Evolutionary conservation across 768 basidiomycete species (phyloP).

Genomic region (Tricholoma bakamatsutake): DNA sequence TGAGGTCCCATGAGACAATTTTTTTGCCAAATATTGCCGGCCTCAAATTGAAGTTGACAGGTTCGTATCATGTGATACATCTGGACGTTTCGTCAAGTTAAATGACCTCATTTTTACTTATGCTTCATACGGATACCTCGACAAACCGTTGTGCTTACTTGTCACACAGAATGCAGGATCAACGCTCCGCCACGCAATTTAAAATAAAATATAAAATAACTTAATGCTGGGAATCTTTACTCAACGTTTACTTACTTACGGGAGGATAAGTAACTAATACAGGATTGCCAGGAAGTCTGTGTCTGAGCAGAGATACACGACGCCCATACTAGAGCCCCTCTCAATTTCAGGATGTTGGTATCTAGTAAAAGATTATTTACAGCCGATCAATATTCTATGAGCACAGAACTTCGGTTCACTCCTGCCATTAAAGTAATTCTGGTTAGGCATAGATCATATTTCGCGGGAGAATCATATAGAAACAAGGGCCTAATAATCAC

Average conservation of each 20-base stretch:
- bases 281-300: not conserved
- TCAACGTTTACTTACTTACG: too few species aligned
- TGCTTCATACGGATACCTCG: too few species aligned
- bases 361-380: not conserved
- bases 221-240: not conserved
- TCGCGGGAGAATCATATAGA: not conserved
- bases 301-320: not conserved
- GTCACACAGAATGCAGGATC: too few species aligned
- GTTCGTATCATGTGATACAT: too few species aligned
- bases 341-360: not conserved
- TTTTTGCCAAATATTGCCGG: too few species aligned
- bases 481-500: not conserved
- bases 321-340: not conserved
- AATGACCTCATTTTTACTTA: too few species aligned
- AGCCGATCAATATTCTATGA: not conserved
- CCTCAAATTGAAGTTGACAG: too few species aligned
- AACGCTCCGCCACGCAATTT: not conserved
- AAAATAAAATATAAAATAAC: not conserved
- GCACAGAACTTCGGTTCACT: not conserved
- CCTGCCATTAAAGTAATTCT: not conserved
- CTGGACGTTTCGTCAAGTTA: too few species aligned
- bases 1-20: too few species aligned
- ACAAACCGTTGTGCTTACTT: too few species aligned
- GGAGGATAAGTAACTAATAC: not conserved
- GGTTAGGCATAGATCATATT: not conserved